Evolutionary conservation across 805 yeast species (phyloP), one percentile per base, ranked within the genome.

Genomic region (Teunomyces tritomae): DNA sequence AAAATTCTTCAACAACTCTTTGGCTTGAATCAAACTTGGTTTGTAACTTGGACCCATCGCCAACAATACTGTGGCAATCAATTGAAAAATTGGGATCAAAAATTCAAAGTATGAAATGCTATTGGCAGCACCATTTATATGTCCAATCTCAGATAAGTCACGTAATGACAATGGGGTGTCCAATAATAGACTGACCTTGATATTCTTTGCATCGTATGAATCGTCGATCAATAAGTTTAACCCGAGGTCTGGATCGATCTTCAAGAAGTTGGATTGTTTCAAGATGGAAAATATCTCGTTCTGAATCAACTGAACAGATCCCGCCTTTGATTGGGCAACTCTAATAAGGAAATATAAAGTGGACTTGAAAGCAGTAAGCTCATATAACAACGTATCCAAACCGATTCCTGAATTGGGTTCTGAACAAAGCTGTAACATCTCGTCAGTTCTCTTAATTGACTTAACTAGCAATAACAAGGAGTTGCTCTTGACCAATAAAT

Each of bases 211-310:
- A 39, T 62, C 60, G 3, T 54, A 54, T 8, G 50, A 40, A 14
- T 61, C 57, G 43, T 70, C 77, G 45, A 78, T 70, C 2, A 68
- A 62, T 43, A 84, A 61, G 42, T 76, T 81, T 41, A 87, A 66
- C 0, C 95, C 96, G 30, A 89, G 68, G 59, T 87, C 96, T 0
- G 94, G 90, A 62, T 91, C 97, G 34, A 84, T 74, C 30, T 71
- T 62, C 39, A 89, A 67, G 52, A 89, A 78, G 14, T 67, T 67
- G 34, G 85, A 79, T 9, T 78, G 71, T 47, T 74, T 78, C 45
- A 91, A 71, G 0, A 80, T 71, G 13, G 81, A 77, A 62, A 90
- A 84, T 6, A 92, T 63, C 43, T 85, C 92, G 55, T 85, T 79
- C 56, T 89, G 89, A 20, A 90, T 65, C 45, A 92, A 69, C 47